These are phyloP conservation scores for Mycothermus thermophilus DNA, from an alignment of 495 filamentous ascomycete species.

Conservation along the genomic window DNA sequence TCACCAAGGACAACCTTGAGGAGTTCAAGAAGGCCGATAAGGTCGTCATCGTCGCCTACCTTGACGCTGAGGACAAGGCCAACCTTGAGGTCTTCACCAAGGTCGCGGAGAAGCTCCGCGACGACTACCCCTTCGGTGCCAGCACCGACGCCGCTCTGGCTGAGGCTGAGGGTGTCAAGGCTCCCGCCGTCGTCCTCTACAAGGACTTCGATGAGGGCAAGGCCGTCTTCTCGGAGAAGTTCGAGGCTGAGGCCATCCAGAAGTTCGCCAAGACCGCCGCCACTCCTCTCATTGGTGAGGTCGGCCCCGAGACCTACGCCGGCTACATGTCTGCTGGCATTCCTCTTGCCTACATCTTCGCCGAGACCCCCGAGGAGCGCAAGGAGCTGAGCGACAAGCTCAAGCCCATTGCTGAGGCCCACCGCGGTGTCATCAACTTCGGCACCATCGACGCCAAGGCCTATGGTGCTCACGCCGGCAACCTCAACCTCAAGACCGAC, in stretches of 20 bases:
- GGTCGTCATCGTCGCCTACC: constrained; percentile 83
- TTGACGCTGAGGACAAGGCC: constrained; percentile 70
- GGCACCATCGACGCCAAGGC: constrained; percentile 93
- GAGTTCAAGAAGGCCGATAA: constrained; percentile 98
- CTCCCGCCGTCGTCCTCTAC: constrained; percentile 85
- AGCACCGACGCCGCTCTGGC: constrained; percentile 72
- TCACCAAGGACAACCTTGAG: constrained; percentile 67
- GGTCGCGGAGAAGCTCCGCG: constrained; percentile 72
- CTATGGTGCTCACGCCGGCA: constrained; percentile 88
- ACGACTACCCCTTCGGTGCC: constrained; percentile 83
- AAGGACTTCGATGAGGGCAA: constrained; percentile 98
- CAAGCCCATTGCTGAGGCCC: constrained; percentile 53
- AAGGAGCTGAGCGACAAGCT: constrained; percentile 52
- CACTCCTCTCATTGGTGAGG: constrained; percentile 86
- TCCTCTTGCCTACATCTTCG: constrained; percentile 95
- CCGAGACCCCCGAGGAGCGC: constrained; percentile 83
- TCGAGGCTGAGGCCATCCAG: constrained; percentile 60
- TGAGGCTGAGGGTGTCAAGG: constrained; percentile 74
- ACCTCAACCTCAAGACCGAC: constrained; percentile 92
- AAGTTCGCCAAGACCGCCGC: constrained; percentile 73
- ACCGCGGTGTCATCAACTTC: constrained; percentile 83
- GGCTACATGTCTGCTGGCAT: constrained; percentile 92
- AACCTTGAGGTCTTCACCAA: constrained; percentile 66
- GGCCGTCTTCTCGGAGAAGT: constrained; percentile 62
- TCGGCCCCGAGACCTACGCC: constrained; percentile 94